Evolutionary conservation across 176 grass and related monocot genomes (phyloP).

Genomic region (Bonia amplexicaulis): DNA sequence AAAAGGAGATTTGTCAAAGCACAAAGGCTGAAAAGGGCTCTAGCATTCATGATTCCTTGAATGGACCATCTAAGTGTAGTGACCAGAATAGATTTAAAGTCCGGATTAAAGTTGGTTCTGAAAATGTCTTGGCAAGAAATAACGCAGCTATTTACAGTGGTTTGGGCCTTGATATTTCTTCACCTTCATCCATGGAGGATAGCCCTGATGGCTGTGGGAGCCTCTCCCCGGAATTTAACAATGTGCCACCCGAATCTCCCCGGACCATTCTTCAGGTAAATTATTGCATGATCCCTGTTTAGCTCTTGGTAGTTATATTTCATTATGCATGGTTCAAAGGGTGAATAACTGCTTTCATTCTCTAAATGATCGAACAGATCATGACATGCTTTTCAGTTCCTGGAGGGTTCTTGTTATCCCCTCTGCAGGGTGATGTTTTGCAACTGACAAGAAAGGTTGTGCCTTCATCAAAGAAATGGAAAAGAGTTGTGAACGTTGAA

Average conservation of each 20-base stretch:
- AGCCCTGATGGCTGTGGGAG: conserved; percentile 57
- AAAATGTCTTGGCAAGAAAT: conserved; percentile 61
- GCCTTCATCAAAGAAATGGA: conserved; percentile 48
- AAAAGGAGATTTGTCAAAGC: conserved; percentile 38
- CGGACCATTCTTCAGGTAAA: conserved; percentile 85
- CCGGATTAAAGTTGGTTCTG: conserved; percentile 89
- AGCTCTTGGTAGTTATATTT: conserved; percentile 8
- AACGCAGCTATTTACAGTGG: conserved; percentile 90
- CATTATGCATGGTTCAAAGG: conserved; percentile 4
- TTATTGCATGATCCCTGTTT: conserved; percentile 11
- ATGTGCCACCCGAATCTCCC: conserved; percentile 65
- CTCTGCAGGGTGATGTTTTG: conserved; percentile 48
- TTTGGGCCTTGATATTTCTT: conserved; percentile 85
- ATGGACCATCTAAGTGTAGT: conserved; percentile 38
- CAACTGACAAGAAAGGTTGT: conserved; percentile 59
- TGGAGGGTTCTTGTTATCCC: conserved; percentile 71
- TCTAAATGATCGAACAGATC: conserved; percentile 49
- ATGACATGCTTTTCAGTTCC: conserved; percentile 79
- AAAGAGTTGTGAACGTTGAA: conserved; percentile 33
- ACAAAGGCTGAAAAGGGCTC: conserved; percentile 37
- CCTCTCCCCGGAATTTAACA: conserved; percentile 58
- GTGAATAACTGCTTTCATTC: conserved; percentile 29
- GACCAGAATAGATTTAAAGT: conserved; percentile 87
- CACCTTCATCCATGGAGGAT: conserved; percentile 83
- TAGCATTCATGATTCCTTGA: conserved; percentile 39